Conservation (phyloP, 192 early-diverging fungal species). For the Coemansia sp. region DNA sequence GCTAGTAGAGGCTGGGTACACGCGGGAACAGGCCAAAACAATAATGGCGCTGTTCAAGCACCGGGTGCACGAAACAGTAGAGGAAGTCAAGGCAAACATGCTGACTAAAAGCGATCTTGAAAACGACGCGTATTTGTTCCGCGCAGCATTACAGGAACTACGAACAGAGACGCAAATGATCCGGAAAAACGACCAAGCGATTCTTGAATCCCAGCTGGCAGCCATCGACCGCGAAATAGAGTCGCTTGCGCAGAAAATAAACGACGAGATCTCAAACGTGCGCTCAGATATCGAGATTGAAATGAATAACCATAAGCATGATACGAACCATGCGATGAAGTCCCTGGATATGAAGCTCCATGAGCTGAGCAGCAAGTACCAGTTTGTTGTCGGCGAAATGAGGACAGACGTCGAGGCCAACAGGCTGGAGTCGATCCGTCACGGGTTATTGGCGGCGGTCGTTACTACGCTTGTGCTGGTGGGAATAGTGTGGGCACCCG, state of each 20-base stretch:
- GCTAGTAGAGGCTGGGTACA: constrained; percentile 67
- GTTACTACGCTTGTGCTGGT: constrained; percentile 36
- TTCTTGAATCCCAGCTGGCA: constrained; percentile 71
- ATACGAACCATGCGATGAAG: constrained; percentile 76
- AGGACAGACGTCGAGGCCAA: constrained; percentile 87
- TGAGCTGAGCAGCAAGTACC: constrained; percentile 82
- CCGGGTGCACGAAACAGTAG: constrained; percentile 49
- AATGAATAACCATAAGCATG: constrained; percentile 86
- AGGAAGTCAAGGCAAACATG: constrained; percentile 47
- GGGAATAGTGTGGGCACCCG: constrained; percentile 38
- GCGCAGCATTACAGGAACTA: constrained; percentile 79
- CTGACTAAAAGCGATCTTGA: constrained; percentile 79
- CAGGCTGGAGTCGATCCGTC: constrained; percentile 79
- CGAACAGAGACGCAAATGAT: constrained; percentile 73
- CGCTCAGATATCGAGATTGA: constrained; percentile 88
- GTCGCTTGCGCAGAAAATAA: constrained; percentile 66
- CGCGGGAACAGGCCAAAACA: constrained; percentile 67
- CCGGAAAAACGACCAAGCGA: constrained; percentile 72
- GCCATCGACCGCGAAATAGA: constrained; percentile 78
- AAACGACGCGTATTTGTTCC: constrained; percentile 82
- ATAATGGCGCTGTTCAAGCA: constrained; percentile 77
- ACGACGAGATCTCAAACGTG: constrained; percentile 76
- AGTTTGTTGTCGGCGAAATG: constrained; percentile 77
- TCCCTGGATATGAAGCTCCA: constrained; percentile 76
- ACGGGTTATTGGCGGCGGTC: constrained; percentile 59